These are phyloP conservation scores for Cryptococcus floricola DNA, from an alignment of 1,284 basidiomycete species.

Conservation along the genomic window DNA sequence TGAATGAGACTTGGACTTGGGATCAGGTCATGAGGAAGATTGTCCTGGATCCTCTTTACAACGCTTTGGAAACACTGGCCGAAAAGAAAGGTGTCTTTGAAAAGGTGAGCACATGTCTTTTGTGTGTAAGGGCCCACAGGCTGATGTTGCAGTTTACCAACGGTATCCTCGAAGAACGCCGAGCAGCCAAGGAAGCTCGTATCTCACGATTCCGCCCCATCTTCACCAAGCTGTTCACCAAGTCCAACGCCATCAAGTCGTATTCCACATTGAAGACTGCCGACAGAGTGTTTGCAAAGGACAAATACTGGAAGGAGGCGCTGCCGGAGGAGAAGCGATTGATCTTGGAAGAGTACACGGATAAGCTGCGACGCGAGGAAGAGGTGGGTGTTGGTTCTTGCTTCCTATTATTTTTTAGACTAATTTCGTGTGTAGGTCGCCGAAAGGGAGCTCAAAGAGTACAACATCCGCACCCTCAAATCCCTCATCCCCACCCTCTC, in stretches of 20 bases:
- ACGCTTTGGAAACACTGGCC: slow-evolving; percentile 84
- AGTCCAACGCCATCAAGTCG: slow-evolving; percentile 77
- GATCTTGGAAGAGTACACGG: slow-evolving; percentile 84
- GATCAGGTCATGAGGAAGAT: slow-evolving; percentile 96
- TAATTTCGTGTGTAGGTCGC: slow-evolving; percentile 58
- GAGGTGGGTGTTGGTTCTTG: slow-evolving; percentile 55
- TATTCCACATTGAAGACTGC: slow-evolving; percentile 84
- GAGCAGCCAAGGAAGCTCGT: slow-evolving; percentile 74
- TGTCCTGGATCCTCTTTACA: slow-evolving; percentile 96
- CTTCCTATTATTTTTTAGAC: neutral
- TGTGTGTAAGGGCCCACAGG: neutral
- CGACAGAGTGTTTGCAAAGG: slow-evolving; percentile 72
- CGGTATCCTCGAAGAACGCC: slow-evolving; percentile 61
- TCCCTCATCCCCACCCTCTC: slow-evolving; percentile 73
- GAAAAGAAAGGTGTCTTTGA: slow-evolving; percentile 93
- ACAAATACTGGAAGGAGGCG: slow-evolving; percentile 82
- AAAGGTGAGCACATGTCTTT: slow-evolving; percentile 58
- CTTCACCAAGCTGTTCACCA: slow-evolving; percentile 73
- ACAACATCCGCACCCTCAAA: slow-evolving; percentile 73
- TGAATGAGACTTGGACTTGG: slow-evolving; percentile 94
- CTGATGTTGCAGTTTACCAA: slow-evolving; percentile 61
- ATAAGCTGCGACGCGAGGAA: slow-evolving; percentile 77
- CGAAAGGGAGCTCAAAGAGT: slow-evolving; percentile 64
- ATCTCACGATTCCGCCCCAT: slow-evolving; percentile 77
- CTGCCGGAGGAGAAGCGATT: slow-evolving; percentile 75